These are phyloP conservation scores for Leccinum disarticulatum DNA, from an alignment of 768 basidiomycete genomes.

Conservation along the genomic window DNA sequence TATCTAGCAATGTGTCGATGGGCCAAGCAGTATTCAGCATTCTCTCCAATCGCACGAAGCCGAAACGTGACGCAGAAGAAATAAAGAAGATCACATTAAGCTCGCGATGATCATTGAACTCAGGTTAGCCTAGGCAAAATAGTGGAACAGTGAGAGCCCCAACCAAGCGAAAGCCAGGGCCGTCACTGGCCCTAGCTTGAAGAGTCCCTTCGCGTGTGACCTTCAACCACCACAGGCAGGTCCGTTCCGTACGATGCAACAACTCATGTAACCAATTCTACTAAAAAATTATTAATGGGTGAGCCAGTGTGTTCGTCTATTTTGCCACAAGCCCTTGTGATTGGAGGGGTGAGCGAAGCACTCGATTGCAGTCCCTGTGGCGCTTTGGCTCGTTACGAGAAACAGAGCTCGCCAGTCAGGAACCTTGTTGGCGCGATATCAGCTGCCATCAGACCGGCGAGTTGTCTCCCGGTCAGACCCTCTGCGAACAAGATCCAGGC, in stretches of 20 bases:
- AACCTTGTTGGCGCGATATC: background rate
- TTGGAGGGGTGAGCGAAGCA: background rate
- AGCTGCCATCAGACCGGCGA: background rate
- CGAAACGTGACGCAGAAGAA: background rate
- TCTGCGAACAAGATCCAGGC: background rate
- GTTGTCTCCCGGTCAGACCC: background rate
- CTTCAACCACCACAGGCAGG: background rate
- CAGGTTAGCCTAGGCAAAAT: background rate
- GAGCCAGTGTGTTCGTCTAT: background rate
- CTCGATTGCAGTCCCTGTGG: background rate
- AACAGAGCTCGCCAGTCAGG: no score
- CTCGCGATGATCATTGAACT: background rate
- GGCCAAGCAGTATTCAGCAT: background rate
- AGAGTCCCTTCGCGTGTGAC: background rate
- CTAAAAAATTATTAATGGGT: background rate
- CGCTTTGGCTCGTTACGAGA: background rate
- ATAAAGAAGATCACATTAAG: background rate
- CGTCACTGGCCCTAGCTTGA: background rate
- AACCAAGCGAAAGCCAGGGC: conserved; percentile 1
- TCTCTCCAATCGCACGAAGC: background rate
- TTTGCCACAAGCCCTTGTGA: background rate
- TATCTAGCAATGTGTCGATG: background rate
- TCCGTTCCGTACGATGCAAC: background rate
- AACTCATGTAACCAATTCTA: background rate
- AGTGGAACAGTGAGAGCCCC: no score